phyloP scores from a whole-genome alignment of 1,284 basidiomycete genomes.

The Irpex rosettiformis region DNA sequence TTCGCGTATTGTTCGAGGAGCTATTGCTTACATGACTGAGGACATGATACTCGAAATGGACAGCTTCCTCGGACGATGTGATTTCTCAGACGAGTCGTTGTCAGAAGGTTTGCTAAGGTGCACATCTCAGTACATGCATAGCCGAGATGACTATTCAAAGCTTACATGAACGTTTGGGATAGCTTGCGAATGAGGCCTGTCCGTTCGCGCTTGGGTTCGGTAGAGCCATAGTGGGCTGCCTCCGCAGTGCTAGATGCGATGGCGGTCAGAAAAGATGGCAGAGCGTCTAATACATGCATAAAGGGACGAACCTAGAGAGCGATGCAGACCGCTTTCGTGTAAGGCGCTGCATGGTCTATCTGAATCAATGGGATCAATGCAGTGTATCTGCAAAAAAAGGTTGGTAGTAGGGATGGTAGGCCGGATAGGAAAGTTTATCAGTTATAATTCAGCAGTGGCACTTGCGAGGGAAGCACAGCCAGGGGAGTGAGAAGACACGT shows the following conservation, averaged over 20 bases:
- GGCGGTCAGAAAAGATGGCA: not conserved
- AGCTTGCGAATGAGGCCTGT: not conserved
- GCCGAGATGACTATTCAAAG: too few relatives aligned
- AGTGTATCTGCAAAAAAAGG: too few relatives aligned
- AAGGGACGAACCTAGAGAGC: not conserved
- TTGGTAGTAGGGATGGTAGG: too few relatives aligned
- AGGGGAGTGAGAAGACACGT: not conserved
- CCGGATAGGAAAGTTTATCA: too few relatives aligned
- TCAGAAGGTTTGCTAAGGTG: not conserved
- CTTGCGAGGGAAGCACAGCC: not conserved
- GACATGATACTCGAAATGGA: not conserved
- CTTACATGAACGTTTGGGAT: not conserved
- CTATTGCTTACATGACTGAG: not conserved
- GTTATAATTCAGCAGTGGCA: not conserved
- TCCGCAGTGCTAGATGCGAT: not conserved
- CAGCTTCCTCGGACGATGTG: not conserved
- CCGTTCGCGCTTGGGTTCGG: not conserved
- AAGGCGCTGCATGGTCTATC: not conserved
- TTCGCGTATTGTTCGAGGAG: too few relatives aligned
- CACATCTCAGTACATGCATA: too few relatives aligned
- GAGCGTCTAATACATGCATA: not conserved
- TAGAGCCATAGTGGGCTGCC: not conserved
- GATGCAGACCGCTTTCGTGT: not conserved
- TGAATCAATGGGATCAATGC: too few relatives aligned
- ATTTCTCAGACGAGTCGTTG: not conserved